Evolutionary conservation across 768 basidiomycete species (phyloP), one percentile per base, ranked within the genome.

Genomic region (Gymnopilus junonius): DNA sequence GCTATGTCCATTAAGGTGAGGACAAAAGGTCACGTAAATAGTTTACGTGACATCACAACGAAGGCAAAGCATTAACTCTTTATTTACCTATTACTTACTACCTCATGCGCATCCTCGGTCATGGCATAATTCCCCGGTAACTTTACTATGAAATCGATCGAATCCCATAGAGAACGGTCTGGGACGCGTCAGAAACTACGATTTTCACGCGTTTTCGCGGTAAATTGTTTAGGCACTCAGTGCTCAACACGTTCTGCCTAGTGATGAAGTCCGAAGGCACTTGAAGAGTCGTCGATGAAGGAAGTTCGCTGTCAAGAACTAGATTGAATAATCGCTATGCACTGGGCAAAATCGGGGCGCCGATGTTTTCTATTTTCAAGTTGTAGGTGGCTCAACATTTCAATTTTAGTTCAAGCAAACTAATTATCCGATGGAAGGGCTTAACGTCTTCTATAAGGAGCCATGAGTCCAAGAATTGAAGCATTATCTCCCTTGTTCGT

Each of bases 401-500:
- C 0, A n/a, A 7, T n/a, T 4, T 42, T 7, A 14, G 17, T 20
- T n/a, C 40, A n/a, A 42, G 10, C 40, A n/a, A 5, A 42, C 40
- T 20, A 6, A 42, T 10, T n/a, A 10, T 42, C 4, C 8, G 17
- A n/a, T 42, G 40, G 17, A 15, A 42, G 40, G 40, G 11, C 8
- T n/a, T 20, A 42, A 7, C 20, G 5, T n/a, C 20, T n/a, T 20
- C 17, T 42, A 3, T 6, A 42, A 8, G 3, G 4, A n/a, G 17
- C 17, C 5, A 42, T 8, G 3, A 23, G 55, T 21, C 56, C 50
- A 51, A 34, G 64, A 57, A 27, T 32, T 43, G 37, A 50, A 34
- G 43, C 17, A 55, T 56, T 55, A 65, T 58, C 55, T 51, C 48
- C 63, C 25, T 64, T 63, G 48, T 31, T 48, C 62, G 40, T 69